Conservation (phyloP, 2,329 filamentous ascomycete genomes). For the Cucurbitaria berberidis region DNA sequence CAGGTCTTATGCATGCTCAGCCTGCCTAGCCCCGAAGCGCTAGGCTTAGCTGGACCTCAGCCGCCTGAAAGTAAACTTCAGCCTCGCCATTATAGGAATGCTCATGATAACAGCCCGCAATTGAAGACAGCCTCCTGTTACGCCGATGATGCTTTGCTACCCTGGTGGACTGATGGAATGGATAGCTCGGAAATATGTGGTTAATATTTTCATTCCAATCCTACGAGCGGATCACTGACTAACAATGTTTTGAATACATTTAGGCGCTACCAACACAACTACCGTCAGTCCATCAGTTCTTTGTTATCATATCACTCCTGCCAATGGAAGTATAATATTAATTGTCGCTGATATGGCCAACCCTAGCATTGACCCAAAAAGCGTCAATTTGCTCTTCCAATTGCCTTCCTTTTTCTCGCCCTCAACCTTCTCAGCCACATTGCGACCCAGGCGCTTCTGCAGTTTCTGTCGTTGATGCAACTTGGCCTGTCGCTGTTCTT, state of each 20-base stretch:
- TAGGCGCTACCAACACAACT: neutral
- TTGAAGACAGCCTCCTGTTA: neutral
- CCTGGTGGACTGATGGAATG: neutral
- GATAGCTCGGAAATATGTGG: neutral
- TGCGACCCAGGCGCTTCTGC: neutral
- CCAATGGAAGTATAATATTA: slow-evolving; percentile 13
- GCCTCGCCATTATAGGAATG: neutral
- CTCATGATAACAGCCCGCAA: too few species aligned
- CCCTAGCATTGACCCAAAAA: slow-evolving; percentile 10
- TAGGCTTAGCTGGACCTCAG: neutral
- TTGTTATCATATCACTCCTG: slow-evolving; percentile 3
- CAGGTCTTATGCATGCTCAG: neutral
- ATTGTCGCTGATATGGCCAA: slow-evolving; percentile 9
- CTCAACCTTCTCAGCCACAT: slow-evolving; percentile 5
- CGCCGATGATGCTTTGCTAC: neutral
- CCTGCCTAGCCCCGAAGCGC: neutral
- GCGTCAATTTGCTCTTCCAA: slow-evolving; percentile 3
- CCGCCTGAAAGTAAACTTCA: neutral
- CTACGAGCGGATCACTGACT: too few species aligned
- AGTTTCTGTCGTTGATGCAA: slow-evolving; percentile 3
- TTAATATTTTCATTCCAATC: neutral
- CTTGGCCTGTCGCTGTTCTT: neutral
- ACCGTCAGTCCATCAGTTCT: neutral
- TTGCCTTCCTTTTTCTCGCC: slow-evolving; percentile 2
- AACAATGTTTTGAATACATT: neutral